Base-by-base conservation (phyloP, 345 rosid species). In the Reutealis trisperma region DNA sequence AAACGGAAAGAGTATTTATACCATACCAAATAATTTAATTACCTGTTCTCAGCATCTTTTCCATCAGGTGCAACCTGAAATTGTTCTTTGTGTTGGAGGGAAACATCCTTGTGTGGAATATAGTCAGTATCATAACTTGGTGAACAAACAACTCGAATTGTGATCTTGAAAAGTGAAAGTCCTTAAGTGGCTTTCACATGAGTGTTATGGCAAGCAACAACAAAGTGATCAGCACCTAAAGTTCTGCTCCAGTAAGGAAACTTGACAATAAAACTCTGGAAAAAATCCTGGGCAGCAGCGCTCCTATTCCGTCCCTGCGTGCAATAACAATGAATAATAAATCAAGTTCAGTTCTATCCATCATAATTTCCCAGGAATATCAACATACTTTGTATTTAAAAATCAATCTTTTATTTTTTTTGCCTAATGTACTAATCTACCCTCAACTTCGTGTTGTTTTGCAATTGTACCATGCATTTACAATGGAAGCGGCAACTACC, bases 201-300 rank as follows among this genome's bases (percentile, higher is more conserved):
- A 5, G 54, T 24, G 54, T 75, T 70, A 47, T 61, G 80, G 67
- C 86, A 81, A 62, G 61, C 73, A 22, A 80, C 52, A 61, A 77
- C 72, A 59, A 79, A 72, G 37, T 79, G 83, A 73, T 79, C 83
- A 0, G 76, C 65, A 1, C 83, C 81, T n/a, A 70, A 60, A 2
- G 83, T 79, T 60, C 72, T 69, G 55, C 76, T 76, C 83, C 78
- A 76, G 60, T 67, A 83, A 55, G 83, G 81, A 47, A 63, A 80
- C 32, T 41, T 65, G 67, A 14, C 7, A 16, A 64, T 77, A 57
- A 80, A 15, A 6, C 25, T 21, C 45, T 34, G 15, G 25, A 37
- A 74, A 57, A 80, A 15, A 6, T 21, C 15, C 45, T 34, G 15
- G 25, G 25, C 19, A 47, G 41, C 47, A 41, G 7, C 44, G 25